phyloP scores from a whole-genome alignment of 1,139 yeast species.

The Pichia sp. region DNA sequence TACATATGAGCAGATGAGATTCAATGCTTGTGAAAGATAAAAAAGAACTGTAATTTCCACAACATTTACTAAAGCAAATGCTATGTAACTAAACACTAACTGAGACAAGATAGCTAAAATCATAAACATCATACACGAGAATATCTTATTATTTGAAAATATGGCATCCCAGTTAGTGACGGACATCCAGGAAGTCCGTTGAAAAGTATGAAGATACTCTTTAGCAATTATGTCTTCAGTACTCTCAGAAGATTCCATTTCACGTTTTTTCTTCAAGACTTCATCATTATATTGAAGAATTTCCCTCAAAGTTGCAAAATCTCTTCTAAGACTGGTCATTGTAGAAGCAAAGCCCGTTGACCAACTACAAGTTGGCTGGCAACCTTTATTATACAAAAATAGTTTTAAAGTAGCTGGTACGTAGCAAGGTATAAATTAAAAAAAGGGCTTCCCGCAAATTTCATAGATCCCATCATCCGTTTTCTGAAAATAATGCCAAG shows the following conservation, averaged over 20 bases:
- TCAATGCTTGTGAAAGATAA: conserved; percentile 19
- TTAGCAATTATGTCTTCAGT: no score
- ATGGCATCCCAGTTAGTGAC: conserved; percentile 29
- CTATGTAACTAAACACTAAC: conserved; percentile 34
- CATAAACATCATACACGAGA: conserved; percentile 28
- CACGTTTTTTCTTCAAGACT: neutral
- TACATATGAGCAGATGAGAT: conserved; percentile 22
- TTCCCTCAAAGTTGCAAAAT: conserved; percentile 12
- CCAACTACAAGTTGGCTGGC: neutral
- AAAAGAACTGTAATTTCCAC: conserved; percentile 35
- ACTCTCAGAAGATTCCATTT: neutral
- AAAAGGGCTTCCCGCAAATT: no score
- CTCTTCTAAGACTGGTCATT: conserved; percentile 13
- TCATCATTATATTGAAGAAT: conserved; percentile 13
- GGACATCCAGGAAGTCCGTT: conserved; percentile 14
- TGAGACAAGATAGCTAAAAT: conserved; percentile 32
- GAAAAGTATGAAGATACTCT: no score
- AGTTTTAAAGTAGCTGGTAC: no score
- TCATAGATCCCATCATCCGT: no score
- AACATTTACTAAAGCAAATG: conserved; percentile 39
- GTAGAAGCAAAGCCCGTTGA: conserved; percentile 3
- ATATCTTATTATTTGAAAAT: conserved; percentile 23
- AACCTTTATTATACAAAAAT: no score
- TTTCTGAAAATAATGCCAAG: no score
- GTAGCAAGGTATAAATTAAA: no score